Percentiles rank a stretch among this genome's conserved stretches.
These are phyloP conservation scores for Cadophora sp. DNA, from an alignment of 2,329 filamentous ascomycete species.

Conservation along the genomic window DNA sequence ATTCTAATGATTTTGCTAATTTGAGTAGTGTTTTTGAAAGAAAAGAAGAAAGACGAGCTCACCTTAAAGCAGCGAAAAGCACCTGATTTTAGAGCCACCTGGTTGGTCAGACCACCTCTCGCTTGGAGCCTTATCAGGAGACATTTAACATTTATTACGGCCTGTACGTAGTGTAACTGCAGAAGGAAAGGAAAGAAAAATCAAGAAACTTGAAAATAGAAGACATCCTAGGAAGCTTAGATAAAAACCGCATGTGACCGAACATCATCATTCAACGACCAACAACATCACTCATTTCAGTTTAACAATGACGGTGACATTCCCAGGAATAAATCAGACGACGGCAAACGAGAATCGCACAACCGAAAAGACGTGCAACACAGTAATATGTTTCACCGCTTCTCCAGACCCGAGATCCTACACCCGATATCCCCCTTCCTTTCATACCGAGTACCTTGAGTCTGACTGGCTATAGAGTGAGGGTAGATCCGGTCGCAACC, in stretches of 20 bases:
- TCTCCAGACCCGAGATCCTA: not conserved
- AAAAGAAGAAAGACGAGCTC: too few species aligned
- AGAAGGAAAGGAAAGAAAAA: too few species aligned
- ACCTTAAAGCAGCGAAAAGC: too few species aligned
- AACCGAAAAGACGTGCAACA: not conserved
- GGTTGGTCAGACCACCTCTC: too few species aligned
- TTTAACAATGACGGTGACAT: too few species aligned
- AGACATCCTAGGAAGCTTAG: not conserved
- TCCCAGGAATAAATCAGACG: conserved; percentile 1
- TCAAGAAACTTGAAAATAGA: too few species aligned
- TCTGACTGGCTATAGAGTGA: conserved; percentile 2
- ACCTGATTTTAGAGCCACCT: too few species aligned
- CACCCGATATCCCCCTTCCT: not conserved
- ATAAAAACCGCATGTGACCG: not conserved
- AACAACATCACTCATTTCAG: not conserved
- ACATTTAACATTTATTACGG: too few species aligned
- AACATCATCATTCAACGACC: not conserved
- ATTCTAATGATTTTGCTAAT: too few species aligned
- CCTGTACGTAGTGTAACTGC: not conserved
- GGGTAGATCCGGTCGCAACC: not conserved
- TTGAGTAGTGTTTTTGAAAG: too few species aligned
- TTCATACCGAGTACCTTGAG: not conserved
- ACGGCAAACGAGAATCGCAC: not conserved
- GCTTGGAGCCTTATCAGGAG: too few species aligned
- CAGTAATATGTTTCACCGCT: conserved; percentile 10